Conservation (phyloP, 208 protist species). For the Ichthyophonus hoferi region DNA sequence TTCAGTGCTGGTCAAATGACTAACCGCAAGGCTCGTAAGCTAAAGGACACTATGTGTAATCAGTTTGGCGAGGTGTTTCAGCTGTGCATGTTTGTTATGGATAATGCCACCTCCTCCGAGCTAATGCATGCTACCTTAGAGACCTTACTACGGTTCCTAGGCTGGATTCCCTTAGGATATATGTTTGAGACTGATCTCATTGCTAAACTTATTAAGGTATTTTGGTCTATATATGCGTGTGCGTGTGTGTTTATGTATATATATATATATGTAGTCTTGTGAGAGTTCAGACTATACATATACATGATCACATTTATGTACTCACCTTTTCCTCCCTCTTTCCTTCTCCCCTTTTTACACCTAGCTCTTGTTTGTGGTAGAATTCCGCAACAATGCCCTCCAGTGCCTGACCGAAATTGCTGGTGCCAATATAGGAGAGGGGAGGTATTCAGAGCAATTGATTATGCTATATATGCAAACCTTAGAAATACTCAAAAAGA, state of each 20-base stretch:
- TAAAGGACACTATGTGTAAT: conserved; percentile 84
- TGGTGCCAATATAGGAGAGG: conserved; percentile 43
- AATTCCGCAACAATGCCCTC: conserved; percentile 71
- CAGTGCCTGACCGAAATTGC: conserved; percentile 82
- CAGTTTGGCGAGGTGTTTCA: conserved; percentile 91
- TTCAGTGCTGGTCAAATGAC: conserved; percentile 93
- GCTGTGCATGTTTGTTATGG: conserved; percentile 76
- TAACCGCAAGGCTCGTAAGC: conserved; percentile 80
- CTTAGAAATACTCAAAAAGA: conserved; percentile 65
- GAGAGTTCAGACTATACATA: too few species aligned
- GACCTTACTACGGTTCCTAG: conserved; percentile 73
- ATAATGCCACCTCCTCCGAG: conserved; percentile 47
- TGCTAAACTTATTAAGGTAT: conserved; percentile 51
- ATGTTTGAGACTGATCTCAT: conserved; percentile 82
- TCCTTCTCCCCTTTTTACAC: neutral
- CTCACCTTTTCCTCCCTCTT: neutral
- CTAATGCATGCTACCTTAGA: conserved; percentile 62
- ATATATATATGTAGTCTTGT: too few species aligned
- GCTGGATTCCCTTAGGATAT: conserved; percentile 80
- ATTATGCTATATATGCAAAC: conserved; percentile 65
- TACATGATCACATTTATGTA: neutral
- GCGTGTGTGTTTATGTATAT: too few species aligned
- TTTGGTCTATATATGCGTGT: too few species aligned
- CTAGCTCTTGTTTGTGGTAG: conserved; percentile 65
- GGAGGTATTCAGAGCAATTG: conserved; percentile 65